A percentile compares a stretch with the other conserved stretches of the same genome.
Evolutionary conservation across 2,329 filamentous ascomycete species (phyloP).

Genomic region (Huntiella abstrusa): DNA sequence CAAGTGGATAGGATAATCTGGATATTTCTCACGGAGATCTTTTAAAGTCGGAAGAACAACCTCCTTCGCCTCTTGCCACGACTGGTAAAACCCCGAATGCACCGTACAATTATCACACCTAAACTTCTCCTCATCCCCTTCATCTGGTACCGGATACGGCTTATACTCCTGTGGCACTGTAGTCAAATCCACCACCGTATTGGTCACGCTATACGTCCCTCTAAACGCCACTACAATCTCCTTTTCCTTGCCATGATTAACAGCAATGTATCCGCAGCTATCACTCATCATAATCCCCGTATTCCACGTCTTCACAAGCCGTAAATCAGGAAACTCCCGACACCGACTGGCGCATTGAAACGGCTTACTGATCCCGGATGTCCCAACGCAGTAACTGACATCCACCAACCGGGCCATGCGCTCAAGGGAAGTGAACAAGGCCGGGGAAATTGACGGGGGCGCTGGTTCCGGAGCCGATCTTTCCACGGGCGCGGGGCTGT

Average conservation of each 20-base stretch:
- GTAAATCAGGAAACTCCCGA: constrained; percentile 60
- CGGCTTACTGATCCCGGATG: constrained; percentile 60
- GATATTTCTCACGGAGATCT: constrained; percentile 38
- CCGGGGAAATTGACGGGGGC: constrained; percentile 21
- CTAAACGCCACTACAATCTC: constrained; percentile 73
- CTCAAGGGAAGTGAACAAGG: constrained; percentile 65
- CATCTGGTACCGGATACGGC: constrained; percentile 51
- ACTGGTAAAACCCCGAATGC: constrained; percentile 72
- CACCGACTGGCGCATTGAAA: constrained; percentile 78
- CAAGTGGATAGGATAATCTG: constrained; percentile 54
- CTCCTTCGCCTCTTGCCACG: constrained; percentile 59
- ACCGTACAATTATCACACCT: constrained; percentile 78
- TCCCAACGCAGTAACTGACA: constrained; percentile 83
- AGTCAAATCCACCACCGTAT: constrained; percentile 77
- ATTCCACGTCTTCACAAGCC: constrained; percentile 72
- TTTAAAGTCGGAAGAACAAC: constrained; percentile 50
- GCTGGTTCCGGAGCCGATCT: constrained; percentile 19
- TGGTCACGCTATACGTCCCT: constrained; percentile 83
- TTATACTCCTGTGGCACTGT: constrained; percentile 80
- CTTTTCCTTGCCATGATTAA: constrained; percentile 43
- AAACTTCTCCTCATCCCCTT: constrained; percentile 20
- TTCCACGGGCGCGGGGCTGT: neutral
- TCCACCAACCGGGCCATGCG: constrained; percentile 82
- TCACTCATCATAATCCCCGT: constrained; percentile 74
- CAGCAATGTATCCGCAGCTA: constrained; percentile 79